Base-by-base conservation (phyloP, 768 basidiomycete genomes). In the Megacollybia marginata region DNA sequence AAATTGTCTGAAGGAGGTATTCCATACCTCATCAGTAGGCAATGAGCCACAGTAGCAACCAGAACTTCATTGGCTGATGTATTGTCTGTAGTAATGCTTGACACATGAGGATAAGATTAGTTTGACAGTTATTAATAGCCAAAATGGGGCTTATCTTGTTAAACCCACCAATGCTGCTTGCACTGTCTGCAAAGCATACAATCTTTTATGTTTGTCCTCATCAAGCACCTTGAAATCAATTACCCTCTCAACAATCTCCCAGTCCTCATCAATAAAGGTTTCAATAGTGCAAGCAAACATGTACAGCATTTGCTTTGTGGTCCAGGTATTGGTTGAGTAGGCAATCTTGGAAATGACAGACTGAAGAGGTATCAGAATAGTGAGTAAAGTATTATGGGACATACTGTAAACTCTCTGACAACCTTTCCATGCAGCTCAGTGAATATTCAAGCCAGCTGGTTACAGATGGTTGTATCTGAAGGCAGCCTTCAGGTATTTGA, bases 1-100 rank as follows among this genome's bases (percentile, higher is more conserved):
- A 59, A 56, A 38, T 66, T 58, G 8, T 63, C 59, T 8, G 48
- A 48, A 28, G 55, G 54, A 23, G 57, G 56, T 18, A 68, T 53
- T 3, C 57, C 57, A 55, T 65, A 68, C 16, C 53, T 52, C 2
- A 57, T 49, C 1, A 59, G 20, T 9, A 65, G 52, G 33, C 52
- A 43, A 6, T 51, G 54, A n/a, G 58, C 54, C 2, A 56, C 49
- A 0, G 60, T 60, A 7, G 42, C 19, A 6, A 66, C 42, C 8
- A 72, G 52, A 7, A 71, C 65, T 50, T 70, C 59, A 42, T 70
- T 69, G 15, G 61, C 53, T 0, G 59, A 54, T 0, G 65, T 68
- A 58, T 71, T 72, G 51, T 70, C 65, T 13, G 59, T 62, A 1
- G 63, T 60, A 15, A 66, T 16, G 42, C 42, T 51, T 46, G 54